phyloP scores from a whole-genome alignment of 2,329 filamentous ascomycete species.

The Orbilia quercus region DNA sequence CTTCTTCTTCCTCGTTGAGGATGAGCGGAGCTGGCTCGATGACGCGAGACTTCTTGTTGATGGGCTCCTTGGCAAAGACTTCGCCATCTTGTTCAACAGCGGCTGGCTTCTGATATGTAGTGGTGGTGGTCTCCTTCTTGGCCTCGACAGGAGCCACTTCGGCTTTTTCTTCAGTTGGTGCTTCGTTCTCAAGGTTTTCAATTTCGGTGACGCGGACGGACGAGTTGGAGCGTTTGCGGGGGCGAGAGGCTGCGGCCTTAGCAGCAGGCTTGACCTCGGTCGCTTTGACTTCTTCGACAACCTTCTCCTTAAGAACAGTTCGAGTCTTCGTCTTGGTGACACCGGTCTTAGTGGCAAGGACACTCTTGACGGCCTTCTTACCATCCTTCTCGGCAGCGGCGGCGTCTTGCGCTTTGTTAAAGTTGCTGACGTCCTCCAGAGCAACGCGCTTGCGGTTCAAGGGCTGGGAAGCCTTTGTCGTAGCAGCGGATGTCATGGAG shows the following conservation, averaged over 20 bases:
- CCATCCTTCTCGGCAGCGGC: constrained; percentile 73
- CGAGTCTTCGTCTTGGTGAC: constrained; percentile 63
- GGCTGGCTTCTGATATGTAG: constrained; percentile 31
- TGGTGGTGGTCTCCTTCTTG: constrained; percentile 44
- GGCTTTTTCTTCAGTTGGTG: constrained; percentile 61
- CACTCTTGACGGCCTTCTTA: constrained; percentile 69
- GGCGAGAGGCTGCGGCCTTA: constrained; percentile 61
- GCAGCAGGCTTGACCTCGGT: constrained; percentile 69
- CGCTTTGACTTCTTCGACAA: constrained; percentile 74
- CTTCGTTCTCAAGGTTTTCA: constrained; percentile 59
- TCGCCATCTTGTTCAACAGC: constrained; percentile 40
- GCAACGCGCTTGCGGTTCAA: constrained; percentile 80
- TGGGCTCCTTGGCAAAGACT: constrained; percentile 47
- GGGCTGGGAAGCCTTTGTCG: constrained; percentile 68
- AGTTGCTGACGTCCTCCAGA: constrained; percentile 94
- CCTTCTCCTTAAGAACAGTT: constrained; percentile 69
- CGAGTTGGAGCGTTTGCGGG: constrained; percentile 52
- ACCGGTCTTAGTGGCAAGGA: constrained; percentile 80
- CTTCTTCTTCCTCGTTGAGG: constrained; percentile 85
- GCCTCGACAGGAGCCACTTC: constrained; percentile 60
- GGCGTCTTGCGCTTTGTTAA: constrained; percentile 77
- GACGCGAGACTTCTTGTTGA: constrained; percentile 46
- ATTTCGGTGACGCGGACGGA: constrained; percentile 42
- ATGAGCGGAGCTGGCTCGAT: constrained; percentile 65
- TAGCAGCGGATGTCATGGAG: constrained; percentile 24